Base-by-base conservation (phyloP, 1,284 basidiomycete genomes). In the Fomitopsis palustris region DNA sequence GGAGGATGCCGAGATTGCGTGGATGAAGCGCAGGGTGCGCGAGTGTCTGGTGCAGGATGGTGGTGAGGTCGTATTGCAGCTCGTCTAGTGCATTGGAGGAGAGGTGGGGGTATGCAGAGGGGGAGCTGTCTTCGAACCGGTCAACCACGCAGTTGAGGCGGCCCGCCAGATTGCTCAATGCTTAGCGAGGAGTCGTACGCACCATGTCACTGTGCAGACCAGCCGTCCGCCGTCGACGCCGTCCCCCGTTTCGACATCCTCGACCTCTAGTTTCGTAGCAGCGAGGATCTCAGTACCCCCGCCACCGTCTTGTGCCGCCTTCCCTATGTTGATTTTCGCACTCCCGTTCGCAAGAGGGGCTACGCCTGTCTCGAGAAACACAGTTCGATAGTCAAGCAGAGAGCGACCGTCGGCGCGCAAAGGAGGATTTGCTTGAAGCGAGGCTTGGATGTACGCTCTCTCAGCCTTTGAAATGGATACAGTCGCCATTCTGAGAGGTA, bases 271-370 rank as follows among this genome's bases (percentile, higher is more conserved):
- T 65, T 90, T 91, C 2, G 82, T 78, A 0, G 88, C 90, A 10
- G 84, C 87, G 12, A 90, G 68, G 4, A 90, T 77, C 63, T 89
- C 87, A 0, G 88, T 90, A 0, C 86, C 84, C 5, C 86, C 87
- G 4, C 81, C 79, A 5, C 79, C 80, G 54, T 84, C 82, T 43
- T 81, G 74, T 4, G 79, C 73, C 60, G 78, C 78, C 61, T 81
- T 79, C 2, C 89, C 90, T 23, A 93, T 81, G 61, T 78, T 84
- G 5, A 92, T 74, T 19, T 83, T 81, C 9, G 89, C 90, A 62
- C 89, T 92, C 14, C 92, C 92, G 62, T 91, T 93, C 25, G 91
- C 87, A 5, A 91, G 78, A 3, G 90, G 87, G 21, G 85, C 82
- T 2, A 90, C 81, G 27, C 88, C 88, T 0, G 88, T 90, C 71